Conservation (phyloP, 441 rosid species). For the Adansonia grandidieri region DNA sequence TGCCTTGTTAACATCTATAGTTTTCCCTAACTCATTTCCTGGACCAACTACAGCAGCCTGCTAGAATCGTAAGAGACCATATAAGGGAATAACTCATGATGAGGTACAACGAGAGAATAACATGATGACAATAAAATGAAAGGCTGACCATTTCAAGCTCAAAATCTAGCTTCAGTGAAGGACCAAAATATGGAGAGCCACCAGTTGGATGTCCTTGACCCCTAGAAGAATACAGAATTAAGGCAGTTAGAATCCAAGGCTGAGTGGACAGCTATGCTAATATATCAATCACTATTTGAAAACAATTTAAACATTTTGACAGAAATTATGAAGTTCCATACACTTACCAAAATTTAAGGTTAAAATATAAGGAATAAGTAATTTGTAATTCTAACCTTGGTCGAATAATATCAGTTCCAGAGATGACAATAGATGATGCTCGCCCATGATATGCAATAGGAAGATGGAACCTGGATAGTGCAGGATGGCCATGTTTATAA, state of each 20-base stretch:
- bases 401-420: conserved; percentile 85
- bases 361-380: neutral
- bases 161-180: conserved; percentile 85
- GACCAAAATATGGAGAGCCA: conserved; percentile 82
- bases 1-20: conserved; percentile 78
- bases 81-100: conserved; percentile 14
- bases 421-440: conserved; percentile 84
- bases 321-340: neutral
- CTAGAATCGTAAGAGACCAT: conserved; percentile 4
- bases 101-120: neutral
- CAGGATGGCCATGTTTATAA: conserved; percentile 1
- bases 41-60: conserved; percentile 97
- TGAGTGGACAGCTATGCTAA: neutral
- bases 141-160: conserved; percentile 92
- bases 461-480: conserved; percentile 74
- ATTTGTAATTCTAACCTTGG: conserved; percentile 61
- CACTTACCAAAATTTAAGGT: neutral
- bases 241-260: conserved; percentile 10
- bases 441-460: conserved; percentile 98
- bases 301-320: neutral
- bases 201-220: conserved; percentile 89
- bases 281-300: neutral
- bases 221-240: conserved; percentile 46
- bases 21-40: conserved; percentile 84
- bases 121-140: neutral